Base-by-base conservation (phyloP, 371 early-diverging fungal genomes). In the Apophysomyces trapeziformis region DNA sequence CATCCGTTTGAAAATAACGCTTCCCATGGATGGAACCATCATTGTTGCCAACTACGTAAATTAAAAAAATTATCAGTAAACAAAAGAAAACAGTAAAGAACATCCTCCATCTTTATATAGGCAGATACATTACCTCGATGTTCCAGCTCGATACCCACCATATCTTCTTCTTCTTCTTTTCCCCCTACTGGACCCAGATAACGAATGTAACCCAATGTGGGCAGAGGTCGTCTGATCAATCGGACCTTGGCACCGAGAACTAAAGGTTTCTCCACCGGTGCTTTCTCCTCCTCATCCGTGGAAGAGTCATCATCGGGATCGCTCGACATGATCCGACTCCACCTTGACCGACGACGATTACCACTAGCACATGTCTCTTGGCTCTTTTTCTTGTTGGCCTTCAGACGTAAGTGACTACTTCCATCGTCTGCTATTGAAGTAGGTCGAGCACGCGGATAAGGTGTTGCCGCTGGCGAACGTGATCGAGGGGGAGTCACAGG, bases 101-200 rank as follows among this genome's bases (percentile, higher is more conserved):
- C 13, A 13, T 45, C 0, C 16, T 13, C 2, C 46, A n/a, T 16
- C 16, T 1, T 6, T n/a, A 16, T n/a, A 16, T 16, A 16, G 46
- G 46, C 5, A 41, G 21, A 46, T 46, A 45, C 5, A 44, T 61
- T 75, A 81, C 82, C 82, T 71, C 77, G 68, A 46, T 71, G 63
- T 50, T 75, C 72, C 18, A 82, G 66, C 65, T 82, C 82, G 38
- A 82, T 75, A 5, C 82, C 82, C 45, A 78, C 61, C 75, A 75
- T 77, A 13, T 13, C 5, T 44, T 76, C 73, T 26, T 67, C 66
- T 11, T 68, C 68, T 56, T 71, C 74, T 14, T 64, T 65, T 54
- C 66, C 70, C 37, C 66, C 41, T 32, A 79, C 71, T 44, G 68
- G 54, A 14, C 82, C 82, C 37, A 77, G 70, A 43, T 68, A 82